These are phyloP conservation scores for Petunia hybrid DNA, from an alignment of 305 asterid genomes.

Conservation along the genomic window DNA sequence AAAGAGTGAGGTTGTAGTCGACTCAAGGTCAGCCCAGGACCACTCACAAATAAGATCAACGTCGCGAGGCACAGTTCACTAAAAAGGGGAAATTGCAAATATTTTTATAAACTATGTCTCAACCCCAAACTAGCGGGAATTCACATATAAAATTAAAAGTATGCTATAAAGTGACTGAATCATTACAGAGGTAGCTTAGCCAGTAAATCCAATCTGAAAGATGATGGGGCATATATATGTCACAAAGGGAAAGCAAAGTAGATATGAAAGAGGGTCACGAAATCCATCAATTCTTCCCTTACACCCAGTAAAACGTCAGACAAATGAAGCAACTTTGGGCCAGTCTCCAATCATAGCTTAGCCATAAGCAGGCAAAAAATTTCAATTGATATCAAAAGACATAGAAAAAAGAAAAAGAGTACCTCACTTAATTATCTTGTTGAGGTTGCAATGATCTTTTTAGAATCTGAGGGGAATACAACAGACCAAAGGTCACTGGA, in stretches of 20 bases:
- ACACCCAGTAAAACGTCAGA: background rate
- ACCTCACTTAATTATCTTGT: slow-evolving; percentile 85
- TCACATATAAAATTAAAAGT: background rate
- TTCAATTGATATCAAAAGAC: background rate
- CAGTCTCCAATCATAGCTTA: background rate
- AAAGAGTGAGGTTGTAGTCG: background rate
- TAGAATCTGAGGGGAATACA: slow-evolving; percentile 86
- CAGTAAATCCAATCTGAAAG: background rate
- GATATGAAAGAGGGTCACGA: background rate
- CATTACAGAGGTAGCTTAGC: background rate
- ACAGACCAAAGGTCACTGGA: slow-evolving; percentile 81
- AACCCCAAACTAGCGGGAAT: background rate
- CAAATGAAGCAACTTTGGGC: background rate
- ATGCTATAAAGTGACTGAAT: background rate
- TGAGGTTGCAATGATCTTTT: slow-evolving; percentile 80
- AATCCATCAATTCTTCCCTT: background rate
- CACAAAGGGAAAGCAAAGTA: background rate
- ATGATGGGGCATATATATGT: background rate
- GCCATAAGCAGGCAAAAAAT: background rate
- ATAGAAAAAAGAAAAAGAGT: slow-evolving; percentile 35
- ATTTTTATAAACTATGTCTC: background rate
- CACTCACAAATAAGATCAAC: background rate
- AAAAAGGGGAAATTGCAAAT: background rate
- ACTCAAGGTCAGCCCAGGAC: background rate
- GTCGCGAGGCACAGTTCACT: background rate